These are phyloP conservation scores for Plasmodium falciparum DNA, from an alignment of 169 alveolate genomes.

Conservation along the genomic window DNA sequence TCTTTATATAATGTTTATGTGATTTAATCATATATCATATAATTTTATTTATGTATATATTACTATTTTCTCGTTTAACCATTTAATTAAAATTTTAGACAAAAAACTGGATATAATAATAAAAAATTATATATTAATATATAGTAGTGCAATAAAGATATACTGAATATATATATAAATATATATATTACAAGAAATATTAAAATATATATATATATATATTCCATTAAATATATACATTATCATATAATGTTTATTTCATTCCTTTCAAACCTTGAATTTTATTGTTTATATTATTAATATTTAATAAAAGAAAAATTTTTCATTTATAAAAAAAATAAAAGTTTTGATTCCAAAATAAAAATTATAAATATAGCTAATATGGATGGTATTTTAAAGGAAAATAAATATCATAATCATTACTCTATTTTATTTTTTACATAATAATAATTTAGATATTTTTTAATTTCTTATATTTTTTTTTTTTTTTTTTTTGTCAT, in stretches of 20 bases:
- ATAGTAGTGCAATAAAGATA: too few species aligned
- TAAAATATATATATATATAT: neutral
- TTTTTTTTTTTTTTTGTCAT: slow-evolving; percentile 4
- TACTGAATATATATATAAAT: neutral
- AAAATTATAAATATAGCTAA: slow-evolving; percentile 8
- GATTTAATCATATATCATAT: too few species aligned
- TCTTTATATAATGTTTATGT: too few species aligned
- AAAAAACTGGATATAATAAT: too few species aligned
- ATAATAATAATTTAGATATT: neutral
- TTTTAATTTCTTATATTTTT: neutral
- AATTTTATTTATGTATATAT: too few species aligned
- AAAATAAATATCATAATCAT: neutral
- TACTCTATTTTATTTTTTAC: neutral
- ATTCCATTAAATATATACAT: neutral
- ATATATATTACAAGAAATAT: neutral
- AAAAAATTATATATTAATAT: too few species aligned
- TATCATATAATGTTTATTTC: neutral
- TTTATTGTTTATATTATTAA: neutral
- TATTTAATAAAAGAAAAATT: neutral
- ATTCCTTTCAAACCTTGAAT: neutral
- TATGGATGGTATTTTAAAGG: slow-evolving; percentile 46
- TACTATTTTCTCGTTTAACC: too few species aligned
- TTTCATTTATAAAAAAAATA: neutral
- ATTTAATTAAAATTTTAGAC: too few species aligned
- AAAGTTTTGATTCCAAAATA: neutral